Base-by-base conservation (phyloP, 176 grass and related monocot genomes). In the Poa pratensis region DNA sequence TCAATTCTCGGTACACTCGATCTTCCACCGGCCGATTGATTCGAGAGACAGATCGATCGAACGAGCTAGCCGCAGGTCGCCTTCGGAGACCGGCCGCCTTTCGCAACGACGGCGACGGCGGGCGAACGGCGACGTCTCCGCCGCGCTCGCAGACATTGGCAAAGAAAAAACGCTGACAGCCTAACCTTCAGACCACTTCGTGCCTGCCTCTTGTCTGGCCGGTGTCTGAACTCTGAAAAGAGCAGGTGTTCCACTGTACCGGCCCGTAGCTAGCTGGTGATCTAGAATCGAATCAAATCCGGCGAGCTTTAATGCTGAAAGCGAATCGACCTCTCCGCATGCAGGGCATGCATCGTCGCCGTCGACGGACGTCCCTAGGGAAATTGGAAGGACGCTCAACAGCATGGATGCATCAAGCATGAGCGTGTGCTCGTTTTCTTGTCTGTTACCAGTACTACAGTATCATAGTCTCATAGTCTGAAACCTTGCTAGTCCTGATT, bases 401-500 rank as follows among this genome's bases (percentile, higher is more conserved):
- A 30, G 69, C 15, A n/a, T 9, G 23, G 48, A 16, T n/a, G 7
- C 7, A 48, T 12, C n/a, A n/a, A n/a, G 45, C 12, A 55, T 49
- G n/a, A 24, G 5, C 55, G 10, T 13, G 19, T 39, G 7, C 27
- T 23, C 30, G 52, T 18, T 46, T 39, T 6, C 50, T 35, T 60
- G 69, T 58, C 43, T 61, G 72, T 8, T 6, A 7, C 54, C n/a
- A 9, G 49, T n/a, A 15, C 59, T 69, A 61, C 52, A 51, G 51
- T 65, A 16, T 32, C 62, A n/a, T n/a, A n/a, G 42, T 73, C 70
- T 27, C 6, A 0, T 16, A 9, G 14, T 45, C 88, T 90, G 78
- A 77, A 62, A 12, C 28, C 62, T 26, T 77, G 63, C 51, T 90
- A 79, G 63, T 82, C 83, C 79, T 82, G 79, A 84, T 58, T 74